Conservation (phyloP, 2,329 filamentous ascomycete genomes). For the Aureobasidium mangrovei region DNA sequence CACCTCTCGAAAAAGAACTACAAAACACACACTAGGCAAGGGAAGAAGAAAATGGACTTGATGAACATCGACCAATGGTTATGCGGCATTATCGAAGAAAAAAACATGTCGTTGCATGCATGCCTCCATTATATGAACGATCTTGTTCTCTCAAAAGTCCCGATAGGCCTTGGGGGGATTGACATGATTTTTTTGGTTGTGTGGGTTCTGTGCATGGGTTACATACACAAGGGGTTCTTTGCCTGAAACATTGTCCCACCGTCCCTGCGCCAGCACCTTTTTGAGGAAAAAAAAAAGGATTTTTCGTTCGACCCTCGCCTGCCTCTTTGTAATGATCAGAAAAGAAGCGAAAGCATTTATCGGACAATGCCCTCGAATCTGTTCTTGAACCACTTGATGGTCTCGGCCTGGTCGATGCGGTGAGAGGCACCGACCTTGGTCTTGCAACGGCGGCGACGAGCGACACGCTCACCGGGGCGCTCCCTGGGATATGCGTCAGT, state of each 20-base stretch:
- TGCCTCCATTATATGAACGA: slow-evolving; percentile 17
- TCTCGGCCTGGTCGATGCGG: slow-evolving; percentile 91
- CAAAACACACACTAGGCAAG: too few relatives aligned
- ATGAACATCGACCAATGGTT: slow-evolving; percentile 18
- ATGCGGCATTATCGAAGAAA: slow-evolving; percentile 11
- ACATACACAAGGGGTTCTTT: slow-evolving; percentile 15
- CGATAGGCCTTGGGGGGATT: slow-evolving; percentile 26
- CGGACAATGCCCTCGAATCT: slow-evolving; percentile 98
- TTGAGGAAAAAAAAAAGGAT: not conserved
- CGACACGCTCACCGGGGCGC: slow-evolving; percentile 95
- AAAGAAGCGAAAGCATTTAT: slow-evolving; percentile 50
- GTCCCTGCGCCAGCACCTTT: slow-evolving; percentile 9
- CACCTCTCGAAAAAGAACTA: too few relatives aligned
- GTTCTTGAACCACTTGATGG: slow-evolving; percentile 94
- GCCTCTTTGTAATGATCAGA: not conserved
- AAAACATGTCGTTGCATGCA: slow-evolving; percentile 9
- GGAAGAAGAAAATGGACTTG: not conserved
- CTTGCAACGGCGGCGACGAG: slow-evolving; percentile 87
- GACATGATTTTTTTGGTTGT: slow-evolving; percentile 16
- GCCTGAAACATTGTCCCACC: slow-evolving; percentile 18
- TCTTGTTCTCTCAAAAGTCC: slow-evolving; percentile 22
- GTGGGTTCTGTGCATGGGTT: slow-evolving; percentile 22
- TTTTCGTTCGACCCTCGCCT: slow-evolving; percentile 5
- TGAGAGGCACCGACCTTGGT: slow-evolving; percentile 77
- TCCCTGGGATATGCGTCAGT: slow-evolving; percentile 48